Evolutionary conservation across 148 eudicot species (phyloP), one percentile per base, ranked within the genome.

Genomic region (Rhododendron kiyosumense): DNA sequence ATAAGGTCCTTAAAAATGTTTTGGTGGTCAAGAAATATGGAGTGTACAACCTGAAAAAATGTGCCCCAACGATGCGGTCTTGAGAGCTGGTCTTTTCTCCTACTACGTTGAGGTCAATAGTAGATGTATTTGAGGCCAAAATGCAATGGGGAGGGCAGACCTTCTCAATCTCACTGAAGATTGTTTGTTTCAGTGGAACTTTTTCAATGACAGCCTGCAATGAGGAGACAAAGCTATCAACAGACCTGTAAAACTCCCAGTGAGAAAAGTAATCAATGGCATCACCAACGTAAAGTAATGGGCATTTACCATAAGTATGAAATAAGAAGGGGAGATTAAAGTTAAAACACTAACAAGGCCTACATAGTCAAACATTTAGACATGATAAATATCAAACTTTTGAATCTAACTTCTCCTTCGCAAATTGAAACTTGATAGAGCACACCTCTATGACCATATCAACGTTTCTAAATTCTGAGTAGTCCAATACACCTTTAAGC

Each of bases 361-460:
- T 51, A 22, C 38, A 46, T 49, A 17, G 26, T 54, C 45, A 20
- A 84, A 69, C 45, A 69, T 28, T 43, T 75, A 36, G 57, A 84
- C 8, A 54, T 52, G 34, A 57, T 48, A 76, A 82, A 15, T 32
- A 15, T 26, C 8, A 51, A 30, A 51, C 15, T 9, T 73, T 52
- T 49, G 4, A 32, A 76, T 15, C 38, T 15, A 45, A 32, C 51
- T 84, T 75, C 77, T 84, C 32, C 51, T 57, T 20, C 10, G 63
- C 26, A 57, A 77, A 77, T 30, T 54, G 52, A 83, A 83, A 87
- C 65, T 74, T 80, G 73, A 83, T 32, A 79, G 69, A 78, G 51
- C 92, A 52, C 12, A 95, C 99, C 98, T 96, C 98, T 49, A 96
- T 95, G 88, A 96, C 99, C 97, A 96, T 91, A 90, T 96, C 99